Conservation (phyloP, 2,329 filamentous ascomycete species). For the Aspergillus fischeri region DNA sequence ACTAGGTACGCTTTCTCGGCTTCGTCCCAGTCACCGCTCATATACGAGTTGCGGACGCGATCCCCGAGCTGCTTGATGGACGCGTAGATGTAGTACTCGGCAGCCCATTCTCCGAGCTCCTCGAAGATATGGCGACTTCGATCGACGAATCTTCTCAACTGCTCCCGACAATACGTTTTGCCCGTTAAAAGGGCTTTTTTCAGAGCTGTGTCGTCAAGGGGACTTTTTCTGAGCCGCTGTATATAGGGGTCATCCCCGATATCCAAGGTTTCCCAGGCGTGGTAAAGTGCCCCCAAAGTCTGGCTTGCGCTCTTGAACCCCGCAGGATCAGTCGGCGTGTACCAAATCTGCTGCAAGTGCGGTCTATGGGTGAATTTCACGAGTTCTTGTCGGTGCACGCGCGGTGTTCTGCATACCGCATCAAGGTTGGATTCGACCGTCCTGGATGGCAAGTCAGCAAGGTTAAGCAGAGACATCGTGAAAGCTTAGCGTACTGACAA, state of each 20-base stretch:
- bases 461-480: background rate
- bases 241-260: conserved; percentile 61
- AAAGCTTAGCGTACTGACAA: conserved; percentile 32
- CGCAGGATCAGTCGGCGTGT: conserved; percentile 3
- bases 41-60: conserved; percentile 21
- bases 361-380: conserved; percentile 66
- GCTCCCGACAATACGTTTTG: conserved; percentile 44
- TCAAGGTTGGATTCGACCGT: conserved; percentile 66
- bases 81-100: conserved; percentile 60
- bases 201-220: conserved; percentile 30
- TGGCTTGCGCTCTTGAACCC: conserved; percentile 3
- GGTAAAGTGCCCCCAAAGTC: conserved; percentile 44
- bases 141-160: conserved; percentile 54
- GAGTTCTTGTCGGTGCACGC: conserved; percentile 64
- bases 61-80: conserved; percentile 40
- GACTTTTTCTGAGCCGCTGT: conserved; percentile 42
- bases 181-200: conserved; percentile 24
- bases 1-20: conserved; percentile 55
- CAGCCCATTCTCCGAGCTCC: conserved; percentile 65
- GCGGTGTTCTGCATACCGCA: conserved; percentile 65
- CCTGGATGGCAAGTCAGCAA: conserved; percentile 22
- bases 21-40: conserved; percentile 43
- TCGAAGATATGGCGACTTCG: conserved; percentile 49
- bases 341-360: conserved; percentile 25
- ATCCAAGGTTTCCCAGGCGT: conserved; percentile 45